These are phyloP conservation scores for Suhomyces atakaporum DNA, from an alignment of 1,139 yeast species.

Conservation along the genomic window DNA sequence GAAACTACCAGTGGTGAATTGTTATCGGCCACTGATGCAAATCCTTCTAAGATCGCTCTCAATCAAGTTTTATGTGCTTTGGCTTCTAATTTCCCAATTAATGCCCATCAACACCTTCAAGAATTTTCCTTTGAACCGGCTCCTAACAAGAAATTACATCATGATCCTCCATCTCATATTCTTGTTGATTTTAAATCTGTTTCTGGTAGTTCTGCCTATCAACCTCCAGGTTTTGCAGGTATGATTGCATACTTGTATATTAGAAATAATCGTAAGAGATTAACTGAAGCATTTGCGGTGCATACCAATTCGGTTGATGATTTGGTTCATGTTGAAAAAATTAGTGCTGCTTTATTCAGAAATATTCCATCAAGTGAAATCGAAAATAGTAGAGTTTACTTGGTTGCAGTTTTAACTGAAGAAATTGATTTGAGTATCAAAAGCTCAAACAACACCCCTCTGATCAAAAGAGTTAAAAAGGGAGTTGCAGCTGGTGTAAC, in stretches of 20 bases:
- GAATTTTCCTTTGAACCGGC: constrained; percentile 46
- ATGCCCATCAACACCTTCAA: constrained; percentile 34
- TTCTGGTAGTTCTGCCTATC: constrained; percentile 57
- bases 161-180: constrained; percentile 70
- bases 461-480: constrained; percentile 56
- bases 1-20: constrained; percentile 64
- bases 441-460: constrained; percentile 26
- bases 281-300: constrained; percentile 81
- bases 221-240: constrained; percentile 71
- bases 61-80: constrained; percentile 73
- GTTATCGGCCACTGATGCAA: constrained; percentile 40
- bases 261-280: constrained; percentile 62
- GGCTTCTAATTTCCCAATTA: constrained; percentile 70
- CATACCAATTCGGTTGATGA: constrained; percentile 61
- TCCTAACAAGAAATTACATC: constrained; percentile 47
- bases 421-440: constrained; percentile 44
- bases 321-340: constrained; percentile 60
- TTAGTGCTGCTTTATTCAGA: constrained; percentile 78
- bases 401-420: constrained; percentile 71
- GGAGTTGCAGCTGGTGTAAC: constrained; percentile 91
- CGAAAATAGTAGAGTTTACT: constrained; percentile 60
- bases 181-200: constrained; percentile 80
- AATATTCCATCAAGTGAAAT: constrained; percentile 75
- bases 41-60: constrained; percentile 65
- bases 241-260: constrained; percentile 74